Evolutionary conservation across 495 filamentous ascomycete genomes (phyloP), one percentile per base, ranked within the genome.

Genomic region (Cercophora scortea): DNA sequence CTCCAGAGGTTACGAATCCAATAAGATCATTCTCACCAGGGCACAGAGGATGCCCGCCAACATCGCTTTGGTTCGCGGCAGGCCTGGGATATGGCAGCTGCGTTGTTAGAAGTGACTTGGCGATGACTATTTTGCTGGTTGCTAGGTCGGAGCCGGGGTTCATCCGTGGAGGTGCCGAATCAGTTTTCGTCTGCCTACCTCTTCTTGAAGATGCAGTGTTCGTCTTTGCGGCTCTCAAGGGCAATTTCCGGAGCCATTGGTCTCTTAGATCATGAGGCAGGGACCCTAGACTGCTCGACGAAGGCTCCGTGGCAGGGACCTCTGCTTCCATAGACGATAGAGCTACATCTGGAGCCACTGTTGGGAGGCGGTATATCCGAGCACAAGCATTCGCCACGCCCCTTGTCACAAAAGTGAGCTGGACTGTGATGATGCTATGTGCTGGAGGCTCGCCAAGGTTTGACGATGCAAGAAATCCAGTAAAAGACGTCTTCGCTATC

Each of bases 1-100:
- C 85, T 2, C 92, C 93, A 2, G 84, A 87, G 18, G 90, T 96
- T 17, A 96, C 84, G 63, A 95, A 98, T 0, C 93, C 93, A 39
- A 98, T 86, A 32, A 96, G 71, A 61, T 96, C 89, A 12, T 79
- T 75, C 54, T 87, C 86, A 1, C 71, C 67, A 0, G 93, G 93
- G 6, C 88, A 80, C 1, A 79, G 61, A 0, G 88, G 81, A 52
- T 88, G 81, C 0, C 76, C 75, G 35, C 72, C 67, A 17, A 64
- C 73, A 59, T 52, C 70, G 53, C 54, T 60, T 57, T 61, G 47
- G 50, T 56, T 53, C 51, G 59, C 33, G 51, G 50, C 1, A 1
- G 62, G 60, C 39, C 44, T 59, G 33, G 57, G 54, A 9, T 54
- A 59, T 12, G 64, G 62, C 6, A 58, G 47, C 39, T 54, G 52